A percentile compares a stretch with the other conserved stretches of the same genome.
Conservation (phyloP, 305 asterid genomes). For the Fraxinus nigra region DNA sequence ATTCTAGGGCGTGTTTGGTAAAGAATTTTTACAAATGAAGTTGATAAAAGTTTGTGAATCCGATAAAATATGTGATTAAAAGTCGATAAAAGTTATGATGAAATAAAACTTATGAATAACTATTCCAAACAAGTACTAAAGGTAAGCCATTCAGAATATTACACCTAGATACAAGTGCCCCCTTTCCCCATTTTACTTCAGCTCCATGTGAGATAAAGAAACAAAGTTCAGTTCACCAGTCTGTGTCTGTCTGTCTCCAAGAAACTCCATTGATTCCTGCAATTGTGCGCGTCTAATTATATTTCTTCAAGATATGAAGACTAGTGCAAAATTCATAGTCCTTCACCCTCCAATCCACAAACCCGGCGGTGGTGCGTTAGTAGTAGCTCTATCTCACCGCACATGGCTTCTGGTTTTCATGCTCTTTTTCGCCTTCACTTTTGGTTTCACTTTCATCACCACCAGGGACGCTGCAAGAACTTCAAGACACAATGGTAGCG, state of each 20-base stretch:
- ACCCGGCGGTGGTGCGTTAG: conserved; percentile 14
- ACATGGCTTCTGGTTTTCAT: conserved; percentile 32
- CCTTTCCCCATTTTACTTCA: background rate
- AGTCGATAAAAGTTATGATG: too few species aligned
- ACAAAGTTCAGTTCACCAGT: background rate
- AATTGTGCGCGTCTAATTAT: background rate
- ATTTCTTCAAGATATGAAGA: conserved; percentile 26
- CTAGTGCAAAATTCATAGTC: conserved; percentile 36
- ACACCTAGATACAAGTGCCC: background rate
- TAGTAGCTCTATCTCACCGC: conserved; percentile 32
- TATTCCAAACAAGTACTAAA: too few species aligned
- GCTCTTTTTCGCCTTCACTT: conserved; percentile 42
- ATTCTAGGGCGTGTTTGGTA: too few species aligned
- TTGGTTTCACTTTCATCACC: conserved; percentile 34
- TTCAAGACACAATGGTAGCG: background rate
- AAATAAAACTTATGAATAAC: too few species aligned
- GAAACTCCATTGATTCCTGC: background rate
- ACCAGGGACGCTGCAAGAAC: conserved; percentile 25
- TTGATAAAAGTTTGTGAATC: too few species aligned
- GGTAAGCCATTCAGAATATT: background rate
- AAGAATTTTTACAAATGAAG: too few species aligned
- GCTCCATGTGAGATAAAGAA: background rate
- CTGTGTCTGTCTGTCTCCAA: background rate
- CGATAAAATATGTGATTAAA: too few species aligned
- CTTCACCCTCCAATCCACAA: conserved; percentile 44